Conservation (phyloP, 306 rosid species). For the Senna tora region DNA sequence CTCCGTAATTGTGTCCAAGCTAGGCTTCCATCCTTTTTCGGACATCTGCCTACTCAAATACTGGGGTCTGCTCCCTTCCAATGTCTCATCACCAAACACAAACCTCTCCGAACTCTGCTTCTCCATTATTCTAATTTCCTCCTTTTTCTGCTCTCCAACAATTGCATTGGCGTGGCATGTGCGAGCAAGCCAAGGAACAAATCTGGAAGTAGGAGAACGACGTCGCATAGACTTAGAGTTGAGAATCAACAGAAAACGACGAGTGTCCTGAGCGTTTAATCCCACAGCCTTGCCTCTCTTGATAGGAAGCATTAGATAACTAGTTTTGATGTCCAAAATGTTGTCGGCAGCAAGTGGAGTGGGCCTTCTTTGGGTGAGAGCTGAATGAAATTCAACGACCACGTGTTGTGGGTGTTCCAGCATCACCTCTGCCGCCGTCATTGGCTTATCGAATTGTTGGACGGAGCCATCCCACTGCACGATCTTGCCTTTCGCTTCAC, state of each 20-base stretch:
- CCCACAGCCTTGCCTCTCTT: slow-evolving; percentile 67
- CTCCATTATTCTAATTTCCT: too few species aligned
- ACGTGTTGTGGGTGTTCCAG: slow-evolving; percentile 79
- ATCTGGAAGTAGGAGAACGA: slow-evolving; percentile 38
- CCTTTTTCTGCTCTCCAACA: slow-evolving; percentile 35
- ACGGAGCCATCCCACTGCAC: slow-evolving; percentile 73
- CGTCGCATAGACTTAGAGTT: slow-evolving; percentile 43
- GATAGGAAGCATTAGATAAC: slow-evolving; percentile 76
- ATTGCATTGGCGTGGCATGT: slow-evolving; percentile 42
- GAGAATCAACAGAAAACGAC: slow-evolving; percentile 45
- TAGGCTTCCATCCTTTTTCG: slow-evolving; percentile 84
- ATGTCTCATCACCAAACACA: slow-evolving; percentile 43
- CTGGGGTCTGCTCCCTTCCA: slow-evolving; percentile 57
- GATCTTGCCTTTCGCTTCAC: slow-evolving; percentile 45
- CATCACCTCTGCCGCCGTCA: slow-evolving; percentile 86
- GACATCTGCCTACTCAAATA: slow-evolving; percentile 77
- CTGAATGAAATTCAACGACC: slow-evolving; percentile 70
- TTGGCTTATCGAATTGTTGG: slow-evolving; percentile 49
- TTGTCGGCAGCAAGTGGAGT: slow-evolving; percentile 72
- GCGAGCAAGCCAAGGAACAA: slow-evolving; percentile 61
- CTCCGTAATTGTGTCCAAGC: slow-evolving; percentile 84
- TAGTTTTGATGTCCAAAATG: slow-evolving; percentile 55
- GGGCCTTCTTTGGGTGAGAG: slow-evolving; percentile 54
- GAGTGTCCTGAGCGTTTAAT: slow-evolving; percentile 52
- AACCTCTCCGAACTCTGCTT: slow-evolving; percentile 27